Percentiles rank a stretch among this genome's conserved stretches.
These are phyloP conservation scores for Aspergillus proliferans DNA, from an alignment of 2,329 filamentous ascomycete genomes.

Conservation along the genomic window DNA sequence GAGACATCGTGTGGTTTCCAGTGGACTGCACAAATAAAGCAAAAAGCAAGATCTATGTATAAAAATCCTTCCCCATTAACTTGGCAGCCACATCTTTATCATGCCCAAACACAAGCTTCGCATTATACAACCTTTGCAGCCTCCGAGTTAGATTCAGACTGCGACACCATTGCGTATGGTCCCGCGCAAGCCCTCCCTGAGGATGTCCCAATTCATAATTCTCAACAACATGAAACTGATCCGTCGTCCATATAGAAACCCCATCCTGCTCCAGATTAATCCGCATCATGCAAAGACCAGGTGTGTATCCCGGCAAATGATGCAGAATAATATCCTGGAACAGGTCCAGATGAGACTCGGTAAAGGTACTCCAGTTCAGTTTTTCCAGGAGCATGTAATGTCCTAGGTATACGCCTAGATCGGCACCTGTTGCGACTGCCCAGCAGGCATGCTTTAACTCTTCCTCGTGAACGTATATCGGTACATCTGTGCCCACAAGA, in stretches of 20 bases:
- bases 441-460: too few species aligned
- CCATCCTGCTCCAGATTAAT: constrained; percentile 6
- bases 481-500: too few species aligned
- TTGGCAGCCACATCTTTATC: constrained; percentile 11
- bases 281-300: constrained; percentile 8
- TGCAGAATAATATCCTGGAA: constrained; percentile 9
- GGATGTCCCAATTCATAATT: constrained; percentile 26
- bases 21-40: too few species aligned
- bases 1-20: too few species aligned
- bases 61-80: constrained; percentile 5
- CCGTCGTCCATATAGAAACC: constrained; percentile 8
- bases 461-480: too few species aligned
- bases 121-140: constrained; percentile 25
- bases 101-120: constrained; percentile 28
- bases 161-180: constrained; percentile 33
- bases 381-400: too few species aligned
- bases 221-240: constrained; percentile 8
- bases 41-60: neutral
- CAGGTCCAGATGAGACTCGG: constrained; percentile 6
- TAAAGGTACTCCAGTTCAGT: too few species aligned
- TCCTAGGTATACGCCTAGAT: too few species aligned
- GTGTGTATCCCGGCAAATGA: constrained; percentile 4
- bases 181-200: constrained; percentile 32
- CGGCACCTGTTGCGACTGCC: too few species aligned
- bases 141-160: constrained; percentile 29